Percentiles rank a stretch among this genome's conserved stretches.
Evolutionary conservation across 208 protist species (phyloP).

Genomic region (Jaenimonas drosophilae): DNA sequence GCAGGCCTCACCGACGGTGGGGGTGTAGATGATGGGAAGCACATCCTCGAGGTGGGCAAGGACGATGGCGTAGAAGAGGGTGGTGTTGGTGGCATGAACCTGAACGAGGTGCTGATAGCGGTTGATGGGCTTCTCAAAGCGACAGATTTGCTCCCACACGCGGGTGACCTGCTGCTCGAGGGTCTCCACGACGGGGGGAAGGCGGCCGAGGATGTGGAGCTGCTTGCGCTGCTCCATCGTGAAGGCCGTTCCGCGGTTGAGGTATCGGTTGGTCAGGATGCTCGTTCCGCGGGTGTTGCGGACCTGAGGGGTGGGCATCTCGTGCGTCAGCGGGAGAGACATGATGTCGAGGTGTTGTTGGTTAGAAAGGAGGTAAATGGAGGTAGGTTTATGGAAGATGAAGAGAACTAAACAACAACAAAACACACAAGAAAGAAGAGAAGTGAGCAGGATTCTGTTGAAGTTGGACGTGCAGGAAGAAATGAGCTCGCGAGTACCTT

Average conservation of each 20-base stretch:
- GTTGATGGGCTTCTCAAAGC: constrained; percentile 80
- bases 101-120: constrained; percentile 61
- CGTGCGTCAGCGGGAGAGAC: neutral
- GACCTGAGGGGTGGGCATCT: constrained; percentile 8
- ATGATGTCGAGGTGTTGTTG: constrained; percentile 2
- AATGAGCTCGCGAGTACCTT: too few relatives aligned
- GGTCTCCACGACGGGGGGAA: constrained; percentile 68
- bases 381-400: constrained; percentile 2
- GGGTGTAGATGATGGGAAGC: constrained; percentile 86
- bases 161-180: constrained; percentile 71
- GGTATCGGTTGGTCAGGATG: constrained; percentile 64
- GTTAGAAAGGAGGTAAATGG: constrained; percentile 5
- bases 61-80: constrained; percentile 72
- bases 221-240: constrained; percentile 63
- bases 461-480: neutral
- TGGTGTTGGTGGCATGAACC: constrained; percentile 66
- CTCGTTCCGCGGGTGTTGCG: constrained; percentile 15
- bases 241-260: constrained; percentile 75
- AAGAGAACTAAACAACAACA: constrained; percentile 2
- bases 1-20: constrained; percentile 91
- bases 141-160: constrained; percentile 48
- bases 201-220: constrained; percentile 44
- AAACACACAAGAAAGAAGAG: constrained; percentile 3
- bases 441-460: neutral
- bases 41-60: constrained; percentile 56